phyloP scores from a whole-genome alignment of 2,329 filamentous ascomycete genomes.

The Ascosphaera acerosa region DNA sequence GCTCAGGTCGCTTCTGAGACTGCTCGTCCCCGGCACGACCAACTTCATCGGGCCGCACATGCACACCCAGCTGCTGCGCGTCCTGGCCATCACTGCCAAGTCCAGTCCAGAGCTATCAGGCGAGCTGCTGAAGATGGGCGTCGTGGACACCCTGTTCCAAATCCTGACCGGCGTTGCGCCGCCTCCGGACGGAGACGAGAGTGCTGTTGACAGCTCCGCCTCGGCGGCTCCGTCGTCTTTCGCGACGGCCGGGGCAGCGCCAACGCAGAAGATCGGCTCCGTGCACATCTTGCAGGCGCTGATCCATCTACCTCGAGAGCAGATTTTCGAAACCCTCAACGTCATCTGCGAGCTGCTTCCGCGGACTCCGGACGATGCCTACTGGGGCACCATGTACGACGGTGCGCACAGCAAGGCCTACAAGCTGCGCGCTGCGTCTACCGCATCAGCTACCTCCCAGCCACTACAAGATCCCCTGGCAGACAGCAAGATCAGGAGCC shows the following conservation, averaged over 20 bases:
- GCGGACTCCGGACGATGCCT: slow-evolving; percentile 34
- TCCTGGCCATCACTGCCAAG: slow-evolving; percentile 70
- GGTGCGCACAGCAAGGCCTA: slow-evolving; percentile 4
- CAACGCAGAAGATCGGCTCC: slow-evolving; percentile 71
- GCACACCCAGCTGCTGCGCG: slow-evolving; percentile 84
- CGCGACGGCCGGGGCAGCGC: slow-evolving; percentile 3
- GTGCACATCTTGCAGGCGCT: slow-evolving; percentile 97
- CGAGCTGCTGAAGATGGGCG: slow-evolving; percentile 83
- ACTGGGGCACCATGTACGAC: slow-evolving; percentile 21
- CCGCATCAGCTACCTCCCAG: too few relatives aligned
- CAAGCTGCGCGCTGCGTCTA: not conserved
- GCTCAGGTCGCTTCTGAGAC: slow-evolving; percentile 57
- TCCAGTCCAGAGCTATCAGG: slow-evolving; percentile 70
- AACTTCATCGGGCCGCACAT: slow-evolving; percentile 87
- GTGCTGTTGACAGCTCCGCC: slow-evolving; percentile 28
- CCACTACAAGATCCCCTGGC: not conserved
- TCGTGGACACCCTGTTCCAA: slow-evolving; percentile 93
- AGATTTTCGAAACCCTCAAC: slow-evolving; percentile 91
- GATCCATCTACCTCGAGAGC: slow-evolving; percentile 82
- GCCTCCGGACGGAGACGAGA: slow-evolving; percentile 47
- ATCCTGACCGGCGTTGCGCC: slow-evolving; percentile 91
- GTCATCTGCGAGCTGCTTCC: slow-evolving; percentile 90
- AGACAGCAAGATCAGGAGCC: slow-evolving; percentile 11
- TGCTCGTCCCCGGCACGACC: slow-evolving; percentile 78
- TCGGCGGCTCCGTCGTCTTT: slow-evolving; percentile 6